phyloP scores from a whole-genome alignment of 768 basidiomycete species.

The Leccinum sublutescens region DNA sequence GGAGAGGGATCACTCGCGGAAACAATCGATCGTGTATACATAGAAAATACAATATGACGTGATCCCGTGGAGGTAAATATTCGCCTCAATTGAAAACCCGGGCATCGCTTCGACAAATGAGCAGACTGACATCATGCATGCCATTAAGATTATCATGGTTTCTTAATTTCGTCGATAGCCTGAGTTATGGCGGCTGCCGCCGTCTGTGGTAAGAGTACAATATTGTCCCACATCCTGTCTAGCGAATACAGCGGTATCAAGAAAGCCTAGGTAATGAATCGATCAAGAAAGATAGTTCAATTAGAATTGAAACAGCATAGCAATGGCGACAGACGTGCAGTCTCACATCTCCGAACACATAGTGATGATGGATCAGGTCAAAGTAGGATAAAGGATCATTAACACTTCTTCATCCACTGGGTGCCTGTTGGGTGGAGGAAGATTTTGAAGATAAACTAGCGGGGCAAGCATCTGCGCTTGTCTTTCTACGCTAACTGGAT shows the following conservation, averaged over 20 bases:
- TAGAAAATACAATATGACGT: background rate
- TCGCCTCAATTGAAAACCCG: background rate
- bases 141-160: background rate
- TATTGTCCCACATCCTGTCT: constrained; percentile 21
- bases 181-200: background rate
- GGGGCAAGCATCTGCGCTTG: constrained; percentile 50
- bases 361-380: constrained; percentile 25
- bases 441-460: constrained; percentile 58
- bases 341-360: constrained; percentile 9
- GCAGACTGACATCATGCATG: background rate
- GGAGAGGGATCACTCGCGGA: constrained; percentile 6
- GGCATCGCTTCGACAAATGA: background rate
- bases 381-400: constrained; percentile 49
- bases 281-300: constrained; percentile 10
- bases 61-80: background rate
- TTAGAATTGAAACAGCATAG: constrained; percentile 7
- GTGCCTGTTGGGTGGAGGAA: constrained; percentile 62
- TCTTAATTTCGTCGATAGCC: background rate
- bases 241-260: constrained; percentile 26
- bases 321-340: constrained; percentile 8
- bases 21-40: background rate
- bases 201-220: constrained; percentile 6
- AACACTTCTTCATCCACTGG: constrained; percentile 70
- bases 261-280: constrained; percentile 4
- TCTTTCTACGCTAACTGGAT: constrained; percentile 11